phyloP scores from a whole-genome alignment of 805 yeast genomes.

The Wilhelminamyces savonicus region DNA sequence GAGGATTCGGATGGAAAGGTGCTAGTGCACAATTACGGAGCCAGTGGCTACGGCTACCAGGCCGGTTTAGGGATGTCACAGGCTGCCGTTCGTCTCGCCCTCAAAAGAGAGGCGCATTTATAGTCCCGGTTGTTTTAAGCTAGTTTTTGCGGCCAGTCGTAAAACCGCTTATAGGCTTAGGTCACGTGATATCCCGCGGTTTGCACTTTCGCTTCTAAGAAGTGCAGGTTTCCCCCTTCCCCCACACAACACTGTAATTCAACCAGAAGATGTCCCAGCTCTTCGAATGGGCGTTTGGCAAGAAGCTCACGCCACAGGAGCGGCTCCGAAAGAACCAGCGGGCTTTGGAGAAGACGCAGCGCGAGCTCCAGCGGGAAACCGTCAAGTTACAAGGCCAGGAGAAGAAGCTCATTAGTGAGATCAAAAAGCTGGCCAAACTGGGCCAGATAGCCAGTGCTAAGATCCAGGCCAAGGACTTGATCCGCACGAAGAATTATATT shows the following conservation, averaged over 20 bases:
- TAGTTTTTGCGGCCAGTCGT: too few species aligned
- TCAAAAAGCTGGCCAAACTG: conserved; percentile 84
- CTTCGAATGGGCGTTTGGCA: conserved; percentile 95
- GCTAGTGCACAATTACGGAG: conserved; percentile 68
- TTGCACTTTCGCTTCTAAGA: too few species aligned
- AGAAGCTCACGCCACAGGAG: conserved; percentile 90
- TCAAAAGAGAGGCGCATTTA: too few species aligned
- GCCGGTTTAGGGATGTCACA: conserved; percentile 58
- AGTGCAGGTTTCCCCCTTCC: too few species aligned
- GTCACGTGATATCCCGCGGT: too few species aligned
- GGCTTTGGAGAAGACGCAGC: conserved; percentile 87
- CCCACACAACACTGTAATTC: too few species aligned
- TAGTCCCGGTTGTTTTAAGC: too few species aligned
- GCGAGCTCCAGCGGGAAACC: conserved; percentile 88
- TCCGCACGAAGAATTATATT: conserved; percentile 77
- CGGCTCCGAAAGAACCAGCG: conserved; percentile 91
- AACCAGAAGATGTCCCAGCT: conserved; percentile 19
- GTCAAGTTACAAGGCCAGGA: conserved; percentile 85
- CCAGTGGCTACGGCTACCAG: conserved; percentile 61
- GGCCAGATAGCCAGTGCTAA: conserved; percentile 88
- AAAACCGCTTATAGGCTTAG: too few species aligned
- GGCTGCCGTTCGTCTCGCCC: conserved; percentile 35
- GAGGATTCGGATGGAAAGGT: conserved; percentile 33
- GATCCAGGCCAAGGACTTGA: conserved; percentile 92
- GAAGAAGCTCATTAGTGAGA: conserved; percentile 77